Percentiles rank a stretch among this genome's conserved stretches.
These are phyloP conservation scores for Oryza coarctata DNA, from an alignment of 176 grass and related monocot genomes.

Conservation along the genomic window DNA sequence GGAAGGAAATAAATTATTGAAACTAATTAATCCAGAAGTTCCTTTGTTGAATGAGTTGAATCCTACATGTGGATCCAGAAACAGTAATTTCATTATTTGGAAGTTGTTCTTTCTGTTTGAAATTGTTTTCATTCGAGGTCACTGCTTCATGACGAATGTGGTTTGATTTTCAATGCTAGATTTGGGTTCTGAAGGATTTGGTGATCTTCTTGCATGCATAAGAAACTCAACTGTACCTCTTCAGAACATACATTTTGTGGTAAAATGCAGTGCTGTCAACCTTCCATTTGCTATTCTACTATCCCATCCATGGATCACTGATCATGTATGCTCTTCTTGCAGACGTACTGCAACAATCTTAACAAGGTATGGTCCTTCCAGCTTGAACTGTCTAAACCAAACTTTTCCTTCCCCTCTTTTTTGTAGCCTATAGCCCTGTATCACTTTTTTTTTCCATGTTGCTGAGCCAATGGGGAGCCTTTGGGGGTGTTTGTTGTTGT, in stretches of 20 bases:
- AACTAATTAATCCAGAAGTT: slow-evolving; percentile 13
- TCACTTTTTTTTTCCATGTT: background rate
- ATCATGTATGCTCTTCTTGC: slow-evolving; percentile 60
- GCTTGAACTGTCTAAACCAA: slow-evolving; percentile 9
- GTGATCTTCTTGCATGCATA: slow-evolving; percentile 90
- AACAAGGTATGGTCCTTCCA: slow-evolving; percentile 75
- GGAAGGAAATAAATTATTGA: background rate
- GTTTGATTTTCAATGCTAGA: slow-evolving; percentile 63
- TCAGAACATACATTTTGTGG: slow-evolving; percentile 99
- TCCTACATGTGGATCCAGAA: slow-evolving; percentile 21
- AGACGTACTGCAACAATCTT: slow-evolving; percentile 98
- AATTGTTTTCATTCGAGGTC: slow-evolving; percentile 14
- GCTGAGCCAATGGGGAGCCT: too few species aligned
- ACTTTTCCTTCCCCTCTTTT: background rate
- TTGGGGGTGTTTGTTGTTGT: too few species aligned
- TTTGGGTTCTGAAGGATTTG: slow-evolving; percentile 98
- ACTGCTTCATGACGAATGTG: slow-evolving; percentile 34
- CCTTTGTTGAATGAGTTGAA: background rate
- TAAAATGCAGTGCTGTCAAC: slow-evolving; percentile 40
- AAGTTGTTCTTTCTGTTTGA: slow-evolving; percentile 4
- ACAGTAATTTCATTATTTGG: slow-evolving; percentile 16
- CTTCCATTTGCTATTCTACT: slow-evolving; percentile 29
- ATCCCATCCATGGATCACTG: slow-evolving; percentile 23
- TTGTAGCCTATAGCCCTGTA: background rate
- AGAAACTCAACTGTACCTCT: slow-evolving; percentile 72